Percentiles rank a stretch among this genome's conserved stretches.
These are phyloP conservation scores for Carex scoparia DNA, from an alignment of 176 grass and related monocot genomes.

Conservation along the genomic window DNA sequence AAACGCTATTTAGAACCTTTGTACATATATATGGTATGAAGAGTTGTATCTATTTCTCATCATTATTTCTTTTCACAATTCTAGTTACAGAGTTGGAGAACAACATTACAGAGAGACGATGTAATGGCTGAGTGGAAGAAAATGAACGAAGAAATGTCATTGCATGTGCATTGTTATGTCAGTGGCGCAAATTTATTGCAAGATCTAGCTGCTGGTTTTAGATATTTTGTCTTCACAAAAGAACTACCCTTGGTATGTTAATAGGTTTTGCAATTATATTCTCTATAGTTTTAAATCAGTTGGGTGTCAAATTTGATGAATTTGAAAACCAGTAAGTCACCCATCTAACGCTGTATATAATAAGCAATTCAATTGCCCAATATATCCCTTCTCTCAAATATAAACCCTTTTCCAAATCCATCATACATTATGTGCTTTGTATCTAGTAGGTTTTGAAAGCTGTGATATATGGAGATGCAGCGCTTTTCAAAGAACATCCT, in stretches of 20 bases:
- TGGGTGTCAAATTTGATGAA: not conserved
- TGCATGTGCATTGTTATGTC: conserved; percentile 95
- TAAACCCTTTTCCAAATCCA: not conserved
- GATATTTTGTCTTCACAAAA: conserved; percentile 92
- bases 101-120: conserved; percentile 63
- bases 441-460: conserved; percentile 65
- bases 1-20: too few species aligned
- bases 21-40: not conserved
- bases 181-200: conserved; percentile 82
- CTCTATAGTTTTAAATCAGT: not conserved
- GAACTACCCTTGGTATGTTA: conserved; percentile 68
- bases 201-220: conserved; percentile 65
- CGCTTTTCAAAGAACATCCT: conserved; percentile 53
- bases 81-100: conserved; percentile 56
- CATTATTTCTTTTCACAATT: conserved; percentile 14
- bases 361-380: not conserved
- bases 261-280: not conserved
- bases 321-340: not conserved
- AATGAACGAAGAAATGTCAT: conserved; percentile 44
- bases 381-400: not conserved
- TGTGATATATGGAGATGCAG: conserved; percentile 66
- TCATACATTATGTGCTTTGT: not conserved
- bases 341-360: not conserved
- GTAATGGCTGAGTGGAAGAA: conserved; percentile 91
- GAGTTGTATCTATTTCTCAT: not conserved